Conservation (phyloP, 2,329 filamentous ascomycete genomes). For the Calonectria crousiana region DNA sequence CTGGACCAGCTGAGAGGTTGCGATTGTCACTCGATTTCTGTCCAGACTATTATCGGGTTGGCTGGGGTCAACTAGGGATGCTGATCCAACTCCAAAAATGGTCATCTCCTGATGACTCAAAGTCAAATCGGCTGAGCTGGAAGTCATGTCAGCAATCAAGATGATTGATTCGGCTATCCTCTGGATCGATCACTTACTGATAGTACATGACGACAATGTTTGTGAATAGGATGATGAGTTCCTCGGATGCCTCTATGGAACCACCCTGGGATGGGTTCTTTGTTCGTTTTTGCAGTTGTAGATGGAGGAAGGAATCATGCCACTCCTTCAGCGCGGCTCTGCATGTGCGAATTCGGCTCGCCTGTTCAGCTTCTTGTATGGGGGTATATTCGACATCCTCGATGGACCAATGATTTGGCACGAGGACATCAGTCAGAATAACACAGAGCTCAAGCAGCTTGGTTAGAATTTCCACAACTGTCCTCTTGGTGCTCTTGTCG, state of each 20-base stretch:
- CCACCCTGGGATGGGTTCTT: not conserved
- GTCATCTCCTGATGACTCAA: slow-evolving; percentile 22
- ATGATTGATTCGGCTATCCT: too few relatives aligned
- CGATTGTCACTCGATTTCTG: not conserved
- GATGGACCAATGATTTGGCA: not conserved
- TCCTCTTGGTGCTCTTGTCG: not conserved
- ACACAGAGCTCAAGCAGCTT: slow-evolving; percentile 16
- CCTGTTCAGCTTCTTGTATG: slow-evolving; percentile 16
- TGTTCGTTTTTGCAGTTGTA: not conserved
- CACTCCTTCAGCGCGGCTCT: slow-evolving; percentile 4
- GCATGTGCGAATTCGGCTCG: slow-evolving; percentile 8
- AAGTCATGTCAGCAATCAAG: not conserved
- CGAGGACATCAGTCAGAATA: slow-evolving; percentile 17
- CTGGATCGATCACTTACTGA: slow-evolving; percentile 3
- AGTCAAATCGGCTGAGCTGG: slow-evolving; percentile 9
- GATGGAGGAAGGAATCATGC: not conserved
- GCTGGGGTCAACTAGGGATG: not conserved
- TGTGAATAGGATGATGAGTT: slow-evolving; percentile 7
- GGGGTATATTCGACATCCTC: not conserved
- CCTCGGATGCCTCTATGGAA: not conserved
- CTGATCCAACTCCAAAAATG: slow-evolving; percentile 7
- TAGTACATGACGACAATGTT: slow-evolving; percentile 23
- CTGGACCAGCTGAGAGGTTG: slow-evolving; percentile 7
- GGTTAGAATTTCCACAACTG: not conserved
- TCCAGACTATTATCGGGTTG: not conserved